phyloP scores from a whole-genome alignment of 2,329 filamentous ascomycete species.

The Colletotrichum sp. region DNA sequence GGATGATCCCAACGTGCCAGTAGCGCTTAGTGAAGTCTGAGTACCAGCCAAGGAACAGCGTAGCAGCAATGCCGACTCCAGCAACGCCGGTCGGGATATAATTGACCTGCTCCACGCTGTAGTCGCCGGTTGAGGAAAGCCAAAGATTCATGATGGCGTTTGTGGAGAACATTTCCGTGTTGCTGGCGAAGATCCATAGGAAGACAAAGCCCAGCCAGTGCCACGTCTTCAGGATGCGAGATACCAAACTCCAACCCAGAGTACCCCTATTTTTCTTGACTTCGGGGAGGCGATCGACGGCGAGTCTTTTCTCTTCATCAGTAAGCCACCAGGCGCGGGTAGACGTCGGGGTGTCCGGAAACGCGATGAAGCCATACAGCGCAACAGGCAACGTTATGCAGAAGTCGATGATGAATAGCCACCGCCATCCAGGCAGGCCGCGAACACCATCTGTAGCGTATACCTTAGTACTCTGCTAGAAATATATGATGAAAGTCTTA shows the following conservation, averaged over 20 bases:
- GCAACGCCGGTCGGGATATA: not conserved
- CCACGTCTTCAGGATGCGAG: not conserved
- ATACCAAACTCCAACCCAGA: not conserved
- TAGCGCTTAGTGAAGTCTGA: not conserved
- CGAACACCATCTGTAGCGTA: not conserved
- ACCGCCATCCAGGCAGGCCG: not conserved
- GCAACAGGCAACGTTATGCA: not conserved
- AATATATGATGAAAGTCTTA: not conserved
- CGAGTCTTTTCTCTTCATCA: not conserved
- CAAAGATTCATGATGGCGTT: not conserved
- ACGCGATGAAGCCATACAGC: not conserved
- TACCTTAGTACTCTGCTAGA: not conserved
- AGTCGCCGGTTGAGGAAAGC: not conserved
- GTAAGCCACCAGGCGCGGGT: not conserved
- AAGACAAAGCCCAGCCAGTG: not conserved
- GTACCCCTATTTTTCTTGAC: not conserved
- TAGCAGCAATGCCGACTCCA: not conserved
- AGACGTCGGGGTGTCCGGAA: not conserved
- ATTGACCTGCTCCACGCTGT: not conserved
- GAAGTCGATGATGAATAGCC: not conserved
- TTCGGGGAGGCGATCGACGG: not conserved
- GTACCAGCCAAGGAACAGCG: not conserved
- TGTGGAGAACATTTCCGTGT: not conserved
- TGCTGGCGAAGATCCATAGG: not conserved
- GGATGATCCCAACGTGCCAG: not conserved